phyloP scores from a whole-genome alignment of 345 rosid genomes.

The Citrus hindsii region DNA sequence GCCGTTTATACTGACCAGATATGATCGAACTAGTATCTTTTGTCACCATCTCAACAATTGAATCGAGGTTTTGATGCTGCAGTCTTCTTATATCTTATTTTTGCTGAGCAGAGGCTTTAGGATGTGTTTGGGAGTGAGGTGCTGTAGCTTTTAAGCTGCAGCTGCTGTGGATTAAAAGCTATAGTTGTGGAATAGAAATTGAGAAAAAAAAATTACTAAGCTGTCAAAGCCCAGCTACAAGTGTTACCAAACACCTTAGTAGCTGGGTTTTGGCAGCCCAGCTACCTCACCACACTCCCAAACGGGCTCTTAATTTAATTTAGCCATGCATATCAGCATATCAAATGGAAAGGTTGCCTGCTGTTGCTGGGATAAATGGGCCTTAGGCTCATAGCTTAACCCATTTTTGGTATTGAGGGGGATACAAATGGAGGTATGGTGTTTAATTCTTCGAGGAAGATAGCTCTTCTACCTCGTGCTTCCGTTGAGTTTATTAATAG shows the following conservation, averaged over 20 bases:
- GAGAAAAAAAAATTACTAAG: too few relatives aligned
- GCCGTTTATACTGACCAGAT: constrained; percentile 87
- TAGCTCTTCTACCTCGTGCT: background rate
- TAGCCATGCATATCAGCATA: background rate
- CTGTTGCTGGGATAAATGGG: background rate
- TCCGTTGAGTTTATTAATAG: background rate
- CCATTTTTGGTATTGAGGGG: background rate
- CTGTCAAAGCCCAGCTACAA: too few relatives aligned
- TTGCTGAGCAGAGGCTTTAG: background rate
- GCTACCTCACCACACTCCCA: too few relatives aligned
- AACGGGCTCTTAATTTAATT: background rate
- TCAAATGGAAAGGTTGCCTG: background rate
- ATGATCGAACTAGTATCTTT: constrained; percentile 20
- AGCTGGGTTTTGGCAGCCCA: too few relatives aligned
- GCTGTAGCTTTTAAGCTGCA: too few relatives aligned
- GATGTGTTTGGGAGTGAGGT: too few relatives aligned
- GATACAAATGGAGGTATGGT: background rate
- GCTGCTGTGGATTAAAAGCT: too few relatives aligned
- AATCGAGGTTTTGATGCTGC: constrained; percentile 3
- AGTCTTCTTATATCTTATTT: background rate
- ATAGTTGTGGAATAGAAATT: too few relatives aligned
- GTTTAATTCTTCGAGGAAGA: background rate
- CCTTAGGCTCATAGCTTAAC: background rate
- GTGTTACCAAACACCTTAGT: too few relatives aligned
- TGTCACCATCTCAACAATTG: constrained; percentile 1